Conservation (phyloP, 164 flowering plant species). For the Dillenia suffruticosa region DNA sequence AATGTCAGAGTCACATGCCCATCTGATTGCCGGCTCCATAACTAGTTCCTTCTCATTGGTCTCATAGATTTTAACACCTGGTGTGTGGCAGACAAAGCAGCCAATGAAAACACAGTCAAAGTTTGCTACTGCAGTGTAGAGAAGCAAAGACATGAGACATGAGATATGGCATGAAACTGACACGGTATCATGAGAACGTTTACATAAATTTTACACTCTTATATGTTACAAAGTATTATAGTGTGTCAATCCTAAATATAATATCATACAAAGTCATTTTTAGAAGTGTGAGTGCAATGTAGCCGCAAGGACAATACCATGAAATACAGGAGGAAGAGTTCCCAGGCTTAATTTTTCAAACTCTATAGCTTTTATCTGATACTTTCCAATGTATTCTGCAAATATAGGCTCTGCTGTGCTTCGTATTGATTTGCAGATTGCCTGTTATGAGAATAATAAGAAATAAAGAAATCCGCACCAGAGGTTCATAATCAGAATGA, state of each 20-base stretch:
- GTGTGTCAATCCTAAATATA: too few relatives aligned
- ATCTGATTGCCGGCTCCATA: constrained; percentile 67
- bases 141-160: too few relatives aligned
- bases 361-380: constrained; percentile 48
- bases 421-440: constrained; percentile 47
- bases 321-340: constrained; percentile 62
- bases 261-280: too few relatives aligned
- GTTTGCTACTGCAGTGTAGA: too few relatives aligned
- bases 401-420: constrained; percentile 48
- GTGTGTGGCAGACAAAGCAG: constrained; percentile 4
- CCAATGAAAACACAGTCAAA: not conserved
- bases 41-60: constrained; percentile 77
- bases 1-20: constrained; percentile 91
- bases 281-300: too few relatives aligned
- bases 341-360: constrained; percentile 70
- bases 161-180: too few relatives aligned
- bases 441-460: constrained; percentile 31
- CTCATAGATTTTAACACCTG: constrained; percentile 72
- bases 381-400: constrained; percentile 68
- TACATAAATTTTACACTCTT: too few relatives aligned
- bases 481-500: not conserved
- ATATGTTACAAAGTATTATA: too few relatives aligned
- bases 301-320: constrained; percentile 25
- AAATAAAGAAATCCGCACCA: not conserved
- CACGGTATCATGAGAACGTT: too few relatives aligned